Conservation (phyloP, 1,284 basidiomycete genomes). For the Ceratobasidium sp. region DNA sequence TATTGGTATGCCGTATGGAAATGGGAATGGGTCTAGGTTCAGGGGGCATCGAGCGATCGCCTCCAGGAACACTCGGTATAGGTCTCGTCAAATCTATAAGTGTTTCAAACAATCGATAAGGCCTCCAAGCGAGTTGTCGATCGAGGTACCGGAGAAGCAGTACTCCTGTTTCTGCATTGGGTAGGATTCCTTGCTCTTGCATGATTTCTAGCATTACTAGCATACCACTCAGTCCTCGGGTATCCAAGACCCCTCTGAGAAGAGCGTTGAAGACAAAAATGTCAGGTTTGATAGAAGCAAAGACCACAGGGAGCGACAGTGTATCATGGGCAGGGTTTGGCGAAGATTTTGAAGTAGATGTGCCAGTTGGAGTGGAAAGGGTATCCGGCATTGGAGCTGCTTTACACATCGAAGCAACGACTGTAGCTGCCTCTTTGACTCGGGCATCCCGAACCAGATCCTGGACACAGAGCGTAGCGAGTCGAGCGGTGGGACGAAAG, state of each 20-base stretch:
- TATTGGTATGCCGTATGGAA: conserved; percentile 34
- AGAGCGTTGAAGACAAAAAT: conserved; percentile 31
- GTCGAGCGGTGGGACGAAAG: conserved; percentile 7
- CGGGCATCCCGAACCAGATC: conserved; percentile 7
- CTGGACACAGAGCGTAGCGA: conserved; percentile 16
- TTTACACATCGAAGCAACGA: conserved; percentile 31
- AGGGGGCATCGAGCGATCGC: conserved; percentile 19
- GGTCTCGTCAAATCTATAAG: conserved; percentile 35
- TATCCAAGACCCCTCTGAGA: conserved; percentile 16
- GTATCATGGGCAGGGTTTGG: neutral
- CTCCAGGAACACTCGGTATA: neutral
- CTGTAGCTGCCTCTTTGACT: conserved; percentile 17
- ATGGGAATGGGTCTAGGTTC: neutral
- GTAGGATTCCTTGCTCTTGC: neutral
- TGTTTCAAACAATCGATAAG: conserved; percentile 15
- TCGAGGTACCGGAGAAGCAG: conserved; percentile 28
- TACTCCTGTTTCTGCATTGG: conserved; percentile 11
- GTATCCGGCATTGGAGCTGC: neutral
- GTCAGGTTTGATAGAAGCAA: conserved; percentile 14
- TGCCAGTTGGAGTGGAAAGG: neutral
- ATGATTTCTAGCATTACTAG: conserved; percentile 25
- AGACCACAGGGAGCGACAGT: conserved; percentile 12
- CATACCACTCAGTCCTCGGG: conserved; percentile 22
- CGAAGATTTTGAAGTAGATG: neutral
- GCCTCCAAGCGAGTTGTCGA: conserved; percentile 28